Base-by-base conservation (phyloP, 768 basidiomycete genomes). In the Brasilioporus rufonigricans region DNA sequence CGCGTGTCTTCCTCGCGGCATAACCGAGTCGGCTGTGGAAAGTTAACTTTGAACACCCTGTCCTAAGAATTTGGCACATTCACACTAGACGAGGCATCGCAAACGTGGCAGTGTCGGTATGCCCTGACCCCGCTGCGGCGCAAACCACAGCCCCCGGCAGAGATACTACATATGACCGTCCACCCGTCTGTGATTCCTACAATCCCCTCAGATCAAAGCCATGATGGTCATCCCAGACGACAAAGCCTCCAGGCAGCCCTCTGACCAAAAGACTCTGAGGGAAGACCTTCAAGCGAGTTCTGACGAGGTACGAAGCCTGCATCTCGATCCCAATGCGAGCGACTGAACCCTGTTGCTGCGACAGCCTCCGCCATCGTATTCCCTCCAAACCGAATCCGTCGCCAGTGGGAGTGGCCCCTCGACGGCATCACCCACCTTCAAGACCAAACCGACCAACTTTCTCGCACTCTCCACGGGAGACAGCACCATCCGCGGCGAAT, bases 391-490 rank as follows among this genome's bases (percentile, higher is more conserved):
- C 23, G 48, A 38, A 32, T 3, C 48, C 2, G 4, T 18, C 7
- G 38, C 41, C n/a, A 50, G 38, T 27, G 11, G 24, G 2, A 44
- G 44, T 33, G 11, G 1, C 10, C 0, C 44, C 35, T 3, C 33
- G 33, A 11, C 13, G 6, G n/a, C 33, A 32, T 14, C 19, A n/a
- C 50, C 43, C 31, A 27, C 56, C 1, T 67, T 54, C 63, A 71
- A 68, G 38, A 53, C 58, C 14, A 69, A 70, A 46, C 61, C 68
- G 1, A 71, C 65, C 47, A 71, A 69, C 56, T 54, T 53, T 26
- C 59, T 71, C 32, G 4, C 33, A 1, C 48, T 70, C 0, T 50
- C 32, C 44, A 57, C 56, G 13, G 44, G 45, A 13, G 5, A 56
- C 16, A 35, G 24, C 35, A 2, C 36, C n/a, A 33, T 69, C 44